phyloP scores from a whole-genome alignment of 2,329 filamentous ascomycete genomes.

The Mycosphaerella sp. region DNA sequence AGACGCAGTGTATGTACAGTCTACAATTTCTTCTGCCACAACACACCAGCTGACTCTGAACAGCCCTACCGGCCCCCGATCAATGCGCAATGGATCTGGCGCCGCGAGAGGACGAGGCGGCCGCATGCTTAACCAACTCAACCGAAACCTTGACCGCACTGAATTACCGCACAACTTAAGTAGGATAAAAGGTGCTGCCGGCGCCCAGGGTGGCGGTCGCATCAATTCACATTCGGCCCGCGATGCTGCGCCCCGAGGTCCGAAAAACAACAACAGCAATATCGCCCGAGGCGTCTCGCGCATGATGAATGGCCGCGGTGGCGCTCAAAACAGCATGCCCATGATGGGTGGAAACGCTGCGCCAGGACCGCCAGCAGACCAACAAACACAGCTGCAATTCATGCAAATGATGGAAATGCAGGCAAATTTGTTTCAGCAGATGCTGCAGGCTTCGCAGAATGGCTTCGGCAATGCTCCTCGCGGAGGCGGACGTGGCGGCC shows the following conservation, averaged over 20 bases:
- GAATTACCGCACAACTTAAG: constrained; percentile 64
- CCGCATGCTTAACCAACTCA: constrained; percentile 69
- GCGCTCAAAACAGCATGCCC: constrained; percentile 18
- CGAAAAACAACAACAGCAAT: constrained; percentile 44
- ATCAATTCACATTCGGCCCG: constrained; percentile 69
- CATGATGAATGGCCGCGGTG: constrained; percentile 29
- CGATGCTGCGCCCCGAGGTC: constrained; percentile 58
- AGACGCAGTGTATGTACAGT: constrained; percentile 40
- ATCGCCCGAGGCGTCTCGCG: constrained; percentile 44
- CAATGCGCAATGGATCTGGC: constrained; percentile 71
- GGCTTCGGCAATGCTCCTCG: constrained; percentile 43
- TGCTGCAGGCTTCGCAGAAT: constrained; percentile 35
- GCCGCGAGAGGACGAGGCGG: constrained; percentile 57
- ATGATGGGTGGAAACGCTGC: constrained; percentile 30
- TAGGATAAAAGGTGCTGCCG: constrained; percentile 63
- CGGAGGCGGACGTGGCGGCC: constrained; percentile 7
- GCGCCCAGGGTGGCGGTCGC: constrained; percentile 53
- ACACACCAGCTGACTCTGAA: constrained; percentile 15
- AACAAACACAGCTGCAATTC: constrained; percentile 65
- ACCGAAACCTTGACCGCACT: constrained; percentile 69
- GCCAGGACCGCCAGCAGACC: constrained; percentile 47
- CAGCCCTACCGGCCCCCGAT: constrained; percentile 89
- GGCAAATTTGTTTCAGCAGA: constrained; percentile 75
- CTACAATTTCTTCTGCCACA: constrained; percentile 5
- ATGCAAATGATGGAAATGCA: constrained; percentile 60